Conservation (phyloP, 1,284 basidiomycete species). For the Ganoderma boninense region DNA sequence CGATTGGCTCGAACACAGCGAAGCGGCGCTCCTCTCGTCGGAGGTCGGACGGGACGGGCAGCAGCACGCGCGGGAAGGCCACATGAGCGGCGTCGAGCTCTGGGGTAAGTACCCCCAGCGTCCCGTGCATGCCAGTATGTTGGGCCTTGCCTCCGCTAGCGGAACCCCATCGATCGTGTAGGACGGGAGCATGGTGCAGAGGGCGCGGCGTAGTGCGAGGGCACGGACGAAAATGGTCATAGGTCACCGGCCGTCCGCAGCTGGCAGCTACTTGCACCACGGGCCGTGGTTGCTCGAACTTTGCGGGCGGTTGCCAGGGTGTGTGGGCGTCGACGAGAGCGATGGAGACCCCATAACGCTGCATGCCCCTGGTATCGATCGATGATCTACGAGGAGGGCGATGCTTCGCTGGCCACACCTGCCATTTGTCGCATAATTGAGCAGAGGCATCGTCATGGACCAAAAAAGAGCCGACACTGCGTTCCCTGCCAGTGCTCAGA, state of each 20-base stretch:
- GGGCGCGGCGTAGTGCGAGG: neutral
- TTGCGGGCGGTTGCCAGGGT: neutral
- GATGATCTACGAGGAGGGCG: constrained; percentile 16
- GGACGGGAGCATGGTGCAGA: neutral
- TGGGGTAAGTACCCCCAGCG: neutral
- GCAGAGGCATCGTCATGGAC: constrained; percentile 10
- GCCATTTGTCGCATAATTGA: neutral
- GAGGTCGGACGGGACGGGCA: neutral
- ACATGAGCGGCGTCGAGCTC: constrained; percentile 12
- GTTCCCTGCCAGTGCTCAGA: neutral
- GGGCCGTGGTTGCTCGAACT: neutral
- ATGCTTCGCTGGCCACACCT: neutral
- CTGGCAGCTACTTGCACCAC: too few relatives aligned
- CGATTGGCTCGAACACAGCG: neutral
- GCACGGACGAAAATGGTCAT: neutral
- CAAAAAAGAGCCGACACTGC: neutral
- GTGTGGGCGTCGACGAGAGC: neutral
- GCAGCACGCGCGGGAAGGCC: neutral
- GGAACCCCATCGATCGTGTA: constrained; percentile 6
- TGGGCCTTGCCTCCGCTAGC: constrained; percentile 9
- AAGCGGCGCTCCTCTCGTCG: neutral
- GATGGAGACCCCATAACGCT: neutral
- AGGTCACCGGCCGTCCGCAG: neutral
- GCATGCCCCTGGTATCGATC: constrained; percentile 18
- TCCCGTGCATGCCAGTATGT: constrained; percentile 1